Evolutionary conservation across 2,329 filamentous ascomycete genomes (phyloP), one percentile per base, ranked within the genome.

Genomic region (Aspergillus sp.): DNA sequence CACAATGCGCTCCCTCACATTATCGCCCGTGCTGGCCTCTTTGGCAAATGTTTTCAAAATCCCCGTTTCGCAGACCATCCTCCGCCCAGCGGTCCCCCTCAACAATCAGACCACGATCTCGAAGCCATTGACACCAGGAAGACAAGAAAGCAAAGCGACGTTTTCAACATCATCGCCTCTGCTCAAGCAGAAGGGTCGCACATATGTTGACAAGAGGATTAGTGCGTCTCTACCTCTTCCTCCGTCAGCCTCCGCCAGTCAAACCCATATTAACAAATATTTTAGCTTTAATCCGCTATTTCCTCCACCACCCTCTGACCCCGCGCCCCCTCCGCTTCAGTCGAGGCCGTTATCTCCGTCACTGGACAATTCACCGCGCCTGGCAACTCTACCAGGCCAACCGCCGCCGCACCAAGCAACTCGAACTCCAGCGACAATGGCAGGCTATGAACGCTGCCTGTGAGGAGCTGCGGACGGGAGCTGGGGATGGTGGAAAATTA

Each of bases 331-430:
- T 99, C 67, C 90, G 92, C 71, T 93, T 98, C 85, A 92, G 88
- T 46, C 92, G 94, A 70, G 91, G 90, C 78, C 89, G 95, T 60
- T 86, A 88, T 78, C 88, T 99, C 66, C 91, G 95, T 51, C 95
- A 99, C 84, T 99, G 95, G 95, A 98, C 95, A 55, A 98, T 99
- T 78, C 93, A 98, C 83, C 93, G 95, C 70, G 94, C 94, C 23
- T 98, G 93, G 92, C 85, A 91, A 71, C 84, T 98, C 31, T 90
- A 90, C 80, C 88, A 89, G 71, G 85, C 89, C 69, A 86, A 91
- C 74, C 84, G 88, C 71, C 88, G 88, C 53, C 82, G 85, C 66
- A 80, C 82, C 41, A 84, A 87, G 55, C 84, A 91, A 74, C 80
- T 84, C 58, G 91, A 93, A 76, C 84, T 97, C 51, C 87, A 92